These are phyloP conservation scores for Linnemannia zychae DNA, from an alignment of 192 early-diverging fungal species.

Conservation along the genomic window DNA sequence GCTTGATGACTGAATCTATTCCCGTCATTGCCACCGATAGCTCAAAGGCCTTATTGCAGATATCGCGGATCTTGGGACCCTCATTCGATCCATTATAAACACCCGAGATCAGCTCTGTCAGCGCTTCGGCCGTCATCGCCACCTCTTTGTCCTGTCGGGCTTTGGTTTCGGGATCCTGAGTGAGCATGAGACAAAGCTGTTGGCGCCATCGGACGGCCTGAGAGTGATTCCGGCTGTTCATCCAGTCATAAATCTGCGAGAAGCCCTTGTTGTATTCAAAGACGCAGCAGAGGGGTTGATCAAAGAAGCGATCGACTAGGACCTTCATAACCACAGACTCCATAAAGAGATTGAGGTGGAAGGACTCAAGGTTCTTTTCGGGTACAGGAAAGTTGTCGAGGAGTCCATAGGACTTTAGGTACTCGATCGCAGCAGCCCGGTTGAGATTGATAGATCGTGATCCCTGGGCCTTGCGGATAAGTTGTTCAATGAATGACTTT, in stretches of 20 bases:
- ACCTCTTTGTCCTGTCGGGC: constrained; percentile 31
- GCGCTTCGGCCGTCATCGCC: not conserved
- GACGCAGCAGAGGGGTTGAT: constrained; percentile 32
- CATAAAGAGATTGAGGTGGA: constrained; percentile 47
- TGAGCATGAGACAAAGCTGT: constrained; percentile 48
- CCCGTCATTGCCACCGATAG: constrained; percentile 43
- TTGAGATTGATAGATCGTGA: constrained; percentile 33
- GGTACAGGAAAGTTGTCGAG: constrained; percentile 22
- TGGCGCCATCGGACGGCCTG: constrained; percentile 53
- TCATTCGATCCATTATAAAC: constrained; percentile 31
- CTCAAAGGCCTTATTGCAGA: constrained; percentile 41
- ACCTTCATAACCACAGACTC: constrained; percentile 38
- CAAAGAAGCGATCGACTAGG: constrained; percentile 34
- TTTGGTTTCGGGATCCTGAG: constrained; percentile 39
- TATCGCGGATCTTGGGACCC: constrained; percentile 28
- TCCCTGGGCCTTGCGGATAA: constrained; percentile 46
- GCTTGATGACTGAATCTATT: constrained; percentile 23
- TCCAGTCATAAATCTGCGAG: constrained; percentile 49
- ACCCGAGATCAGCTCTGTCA: constrained; percentile 24
- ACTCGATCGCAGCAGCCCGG: constrained; percentile 29
- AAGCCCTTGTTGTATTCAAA: constrained; percentile 53
- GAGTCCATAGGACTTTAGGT: constrained; percentile 22
- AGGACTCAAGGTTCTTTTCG: constrained; percentile 33
- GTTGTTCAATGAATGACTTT: constrained; percentile 38
- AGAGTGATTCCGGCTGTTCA: constrained; percentile 23